These are phyloP conservation scores for Botrytis deweyae DNA, from an alignment of 2,329 filamentous ascomycete species.

Conservation along the genomic window DNA sequence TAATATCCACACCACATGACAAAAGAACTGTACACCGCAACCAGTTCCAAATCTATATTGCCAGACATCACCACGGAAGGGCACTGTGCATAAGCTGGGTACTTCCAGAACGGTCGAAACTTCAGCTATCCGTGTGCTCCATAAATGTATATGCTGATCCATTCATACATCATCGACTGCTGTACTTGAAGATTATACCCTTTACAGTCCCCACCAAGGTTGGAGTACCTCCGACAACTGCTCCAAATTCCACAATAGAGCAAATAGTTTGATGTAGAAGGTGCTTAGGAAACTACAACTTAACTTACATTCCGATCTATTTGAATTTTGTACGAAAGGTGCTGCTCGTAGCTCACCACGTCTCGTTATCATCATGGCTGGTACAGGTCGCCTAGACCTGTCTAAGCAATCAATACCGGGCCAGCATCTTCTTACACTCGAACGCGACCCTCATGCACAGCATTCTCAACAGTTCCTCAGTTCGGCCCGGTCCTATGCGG, in stretches of 20 bases:
- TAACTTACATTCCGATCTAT: not conserved
- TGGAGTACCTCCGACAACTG: not conserved
- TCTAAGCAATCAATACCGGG: slow-evolving; percentile 9
- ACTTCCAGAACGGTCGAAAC: not conserved
- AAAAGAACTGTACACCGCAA: slow-evolving; percentile 17
- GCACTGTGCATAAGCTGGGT: slow-evolving; percentile 7
- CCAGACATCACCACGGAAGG: not conserved
- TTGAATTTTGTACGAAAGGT: not conserved
- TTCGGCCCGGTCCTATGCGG: slow-evolving; percentile 23
- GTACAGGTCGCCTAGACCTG: slow-evolving; percentile 8
- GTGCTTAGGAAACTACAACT: slow-evolving; percentile 1
- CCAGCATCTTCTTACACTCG: slow-evolving; percentile 15
- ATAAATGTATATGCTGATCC: slow-evolving; percentile 4
- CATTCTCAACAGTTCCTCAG: slow-evolving; percentile 16
- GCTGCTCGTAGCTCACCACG: not conserved
- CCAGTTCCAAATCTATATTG: slow-evolving; percentile 6
- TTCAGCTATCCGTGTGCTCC: slow-evolving; percentile 10
- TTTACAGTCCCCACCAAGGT: not conserved
- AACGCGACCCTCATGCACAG: not conserved
- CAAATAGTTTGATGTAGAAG: not conserved
- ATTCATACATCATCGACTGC: slow-evolving; percentile 6
- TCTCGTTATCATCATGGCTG: slow-evolving; percentile 6
- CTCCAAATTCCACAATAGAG: not conserved
- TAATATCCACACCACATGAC: slow-evolving; percentile 9
- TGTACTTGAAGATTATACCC: not conserved